phyloP scores from a whole-genome alignment of 2,329 filamentous ascomycete species.

The Aspergillus sp. region DNA sequence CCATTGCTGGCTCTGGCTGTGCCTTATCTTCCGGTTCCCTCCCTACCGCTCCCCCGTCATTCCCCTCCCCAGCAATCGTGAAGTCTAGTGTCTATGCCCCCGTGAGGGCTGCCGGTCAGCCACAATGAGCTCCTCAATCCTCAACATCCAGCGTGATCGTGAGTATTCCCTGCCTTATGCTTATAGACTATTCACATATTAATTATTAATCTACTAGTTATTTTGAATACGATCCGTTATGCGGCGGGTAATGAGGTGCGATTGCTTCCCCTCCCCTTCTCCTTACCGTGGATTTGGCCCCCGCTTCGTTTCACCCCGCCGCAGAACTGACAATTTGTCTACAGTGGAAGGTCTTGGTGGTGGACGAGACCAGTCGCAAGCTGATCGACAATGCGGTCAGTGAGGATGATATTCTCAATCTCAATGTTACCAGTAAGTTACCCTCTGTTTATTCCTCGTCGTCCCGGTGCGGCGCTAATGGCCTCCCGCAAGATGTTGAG shows the following conservation, averaged over 20 bases:
- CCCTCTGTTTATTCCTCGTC: neutral
- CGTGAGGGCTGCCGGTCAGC: slow-evolving; percentile 39
- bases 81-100: slow-evolving; percentile 21
- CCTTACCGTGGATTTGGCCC: slow-evolving; percentile 18
- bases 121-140: slow-evolving; percentile 80
- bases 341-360: slow-evolving; percentile 94
- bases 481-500: slow-evolving; percentile 72
- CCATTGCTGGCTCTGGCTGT: neutral
- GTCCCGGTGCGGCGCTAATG: slow-evolving; percentile 14
- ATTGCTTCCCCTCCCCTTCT: slow-evolving; percentile 31
- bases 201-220: slow-evolving; percentile 52
- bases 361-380: slow-evolving; percentile 81
- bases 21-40: neutral
- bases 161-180: slow-evolving; percentile 32
- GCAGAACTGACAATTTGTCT: slow-evolving; percentile 31
- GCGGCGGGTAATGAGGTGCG: slow-evolving; percentile 79
- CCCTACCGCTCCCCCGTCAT: slow-evolving; percentile 9
- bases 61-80: slow-evolving; percentile 10
- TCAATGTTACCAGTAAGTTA: slow-evolving; percentile 81
- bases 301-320: neutral
- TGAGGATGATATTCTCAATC: slow-evolving; percentile 95
- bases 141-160: slow-evolving; percentile 81
- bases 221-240: slow-evolving; percentile 72
- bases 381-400: slow-evolving; percentile 88
- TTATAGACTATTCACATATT: neutral